phyloP scores from a whole-genome alignment of 306 rosid genomes.

The Fagus crenata region DNA sequence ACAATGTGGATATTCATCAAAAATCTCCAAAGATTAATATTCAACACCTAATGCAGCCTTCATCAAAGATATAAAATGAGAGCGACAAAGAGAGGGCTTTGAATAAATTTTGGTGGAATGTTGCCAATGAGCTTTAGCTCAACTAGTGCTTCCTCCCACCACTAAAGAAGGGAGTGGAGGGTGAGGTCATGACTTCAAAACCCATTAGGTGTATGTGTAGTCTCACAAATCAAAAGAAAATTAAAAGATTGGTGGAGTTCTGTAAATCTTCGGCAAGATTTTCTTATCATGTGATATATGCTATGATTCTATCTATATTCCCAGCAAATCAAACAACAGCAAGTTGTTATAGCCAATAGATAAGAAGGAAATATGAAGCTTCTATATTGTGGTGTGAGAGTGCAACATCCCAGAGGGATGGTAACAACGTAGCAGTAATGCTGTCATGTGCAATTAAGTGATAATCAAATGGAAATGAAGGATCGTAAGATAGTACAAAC shows the following conservation, averaged over 20 bases:
- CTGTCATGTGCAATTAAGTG: not conserved
- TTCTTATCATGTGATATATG: not conserved
- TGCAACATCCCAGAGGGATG: not conserved
- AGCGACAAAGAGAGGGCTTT: not conserved
- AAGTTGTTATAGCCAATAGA: not conserved
- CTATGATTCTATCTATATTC: not conserved
- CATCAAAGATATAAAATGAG: not conserved
- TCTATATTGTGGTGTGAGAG: not conserved
- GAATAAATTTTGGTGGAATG: not conserved
- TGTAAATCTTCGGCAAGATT: not conserved
- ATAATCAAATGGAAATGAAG: not conserved
- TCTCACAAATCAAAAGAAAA: too few species aligned
- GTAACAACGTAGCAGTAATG: not conserved
- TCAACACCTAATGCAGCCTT: not conserved
- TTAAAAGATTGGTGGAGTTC: not conserved
- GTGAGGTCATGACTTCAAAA: too few species aligned
- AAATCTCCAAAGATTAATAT: conserved; percentile 9
- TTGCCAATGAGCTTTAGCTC: too few species aligned
- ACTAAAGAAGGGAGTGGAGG: too few species aligned
- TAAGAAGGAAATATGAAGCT: not conserved
- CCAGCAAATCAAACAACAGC: not conserved
- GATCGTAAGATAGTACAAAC: not conserved
- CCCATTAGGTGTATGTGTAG: too few species aligned
- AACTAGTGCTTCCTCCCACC: too few species aligned
- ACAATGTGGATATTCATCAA: not conserved